These are phyloP conservation scores for Paecilomyces formosus DNA, from an alignment of 2,329 filamentous ascomycete genomes.

Conservation along the genomic window DNA sequence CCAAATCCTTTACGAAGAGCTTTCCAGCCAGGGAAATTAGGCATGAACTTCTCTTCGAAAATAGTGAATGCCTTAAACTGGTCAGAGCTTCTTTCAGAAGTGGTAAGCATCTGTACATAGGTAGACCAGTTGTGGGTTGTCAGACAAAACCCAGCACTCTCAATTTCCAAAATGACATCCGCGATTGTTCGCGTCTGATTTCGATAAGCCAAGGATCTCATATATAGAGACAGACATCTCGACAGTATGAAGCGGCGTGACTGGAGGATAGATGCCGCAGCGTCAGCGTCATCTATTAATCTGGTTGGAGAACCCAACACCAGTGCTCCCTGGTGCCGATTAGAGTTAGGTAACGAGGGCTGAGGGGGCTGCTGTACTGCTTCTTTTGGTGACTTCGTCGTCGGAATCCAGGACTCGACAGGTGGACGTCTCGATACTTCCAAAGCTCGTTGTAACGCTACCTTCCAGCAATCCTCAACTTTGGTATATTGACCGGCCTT, in stretches of 20 bases:
- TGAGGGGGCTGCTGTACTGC: constrained; percentile 4
- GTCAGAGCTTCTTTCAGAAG: constrained; percentile 50
- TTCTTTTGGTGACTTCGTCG: constrained; percentile 4
- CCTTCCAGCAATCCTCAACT: constrained; percentile 60
- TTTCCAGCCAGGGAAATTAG: constrained; percentile 68
- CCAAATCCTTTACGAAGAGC: constrained; percentile 26
- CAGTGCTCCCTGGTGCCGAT: constrained; percentile 2
- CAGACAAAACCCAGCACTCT: constrained; percentile 61
- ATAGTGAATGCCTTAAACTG: constrained; percentile 55
- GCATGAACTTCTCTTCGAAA: constrained; percentile 74
- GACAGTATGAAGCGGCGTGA: constrained; percentile 44
- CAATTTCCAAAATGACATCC: constrained; percentile 48
- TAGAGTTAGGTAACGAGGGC: constrained; percentile 5
- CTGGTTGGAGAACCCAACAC: not conserved
- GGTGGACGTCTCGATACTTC: constrained; percentile 32
- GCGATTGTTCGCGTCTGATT: constrained; percentile 48
- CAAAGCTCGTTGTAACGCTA: constrained; percentile 49
- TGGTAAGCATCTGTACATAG: constrained; percentile 61
- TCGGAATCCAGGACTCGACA: constrained; percentile 14
- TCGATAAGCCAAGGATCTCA: constrained; percentile 45
- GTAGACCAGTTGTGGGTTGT: constrained; percentile 76
- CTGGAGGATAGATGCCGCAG: constrained; percentile 19
- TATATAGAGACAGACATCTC: constrained; percentile 43
- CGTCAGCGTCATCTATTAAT: not conserved
- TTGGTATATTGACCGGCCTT: constrained; percentile 50